These are phyloP conservation scores for Abrus pulchellus DNA, from an alignment of 306 rosid genomes.

Conservation along the genomic window DNA sequence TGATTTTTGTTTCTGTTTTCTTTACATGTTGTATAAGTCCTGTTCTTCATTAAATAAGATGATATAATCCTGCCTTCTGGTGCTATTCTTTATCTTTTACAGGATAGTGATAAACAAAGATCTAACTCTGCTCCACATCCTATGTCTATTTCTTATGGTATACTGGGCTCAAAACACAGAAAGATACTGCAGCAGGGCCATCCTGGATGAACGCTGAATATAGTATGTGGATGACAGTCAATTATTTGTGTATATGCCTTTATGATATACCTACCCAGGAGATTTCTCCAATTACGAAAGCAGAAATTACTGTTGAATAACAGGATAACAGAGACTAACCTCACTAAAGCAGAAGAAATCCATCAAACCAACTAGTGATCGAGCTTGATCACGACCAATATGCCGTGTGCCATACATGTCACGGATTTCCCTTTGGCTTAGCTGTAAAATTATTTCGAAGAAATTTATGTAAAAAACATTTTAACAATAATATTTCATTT, in stretches of 20 bases:
- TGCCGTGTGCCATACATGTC: conserved; percentile 84
- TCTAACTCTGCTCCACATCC: neutral
- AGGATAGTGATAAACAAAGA: neutral
- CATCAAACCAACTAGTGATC: conserved; percentile 89
- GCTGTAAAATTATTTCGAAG: conserved; percentile 58
- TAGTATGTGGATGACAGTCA: conserved; percentile 1
- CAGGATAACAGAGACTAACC: conserved; percentile 59
- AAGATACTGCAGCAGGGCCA: conserved; percentile 18
- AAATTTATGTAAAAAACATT: conserved; percentile 16
- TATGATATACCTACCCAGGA: conserved; percentile 19
- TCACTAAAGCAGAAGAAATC: conserved; percentile 98
- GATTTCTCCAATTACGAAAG: conserved; percentile 15
- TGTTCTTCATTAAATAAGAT: neutral
- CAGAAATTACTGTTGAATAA: conserved; percentile 22
- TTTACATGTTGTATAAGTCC: neutral
- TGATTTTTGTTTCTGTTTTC: neutral
- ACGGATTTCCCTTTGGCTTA: conserved; percentile 66
- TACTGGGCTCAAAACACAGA: conserved; percentile 4
- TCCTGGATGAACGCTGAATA: conserved; percentile 26
- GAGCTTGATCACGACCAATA: conserved; percentile 96
- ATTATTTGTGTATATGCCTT: conserved; percentile 24
- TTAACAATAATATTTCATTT: neutral
- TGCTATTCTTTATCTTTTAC: neutral
- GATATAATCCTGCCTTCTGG: neutral
- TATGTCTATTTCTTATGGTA: neutral